Evolutionary conservation across 148 eudicot species (phyloP).

Genomic region (Arbutus unedo): DNA sequence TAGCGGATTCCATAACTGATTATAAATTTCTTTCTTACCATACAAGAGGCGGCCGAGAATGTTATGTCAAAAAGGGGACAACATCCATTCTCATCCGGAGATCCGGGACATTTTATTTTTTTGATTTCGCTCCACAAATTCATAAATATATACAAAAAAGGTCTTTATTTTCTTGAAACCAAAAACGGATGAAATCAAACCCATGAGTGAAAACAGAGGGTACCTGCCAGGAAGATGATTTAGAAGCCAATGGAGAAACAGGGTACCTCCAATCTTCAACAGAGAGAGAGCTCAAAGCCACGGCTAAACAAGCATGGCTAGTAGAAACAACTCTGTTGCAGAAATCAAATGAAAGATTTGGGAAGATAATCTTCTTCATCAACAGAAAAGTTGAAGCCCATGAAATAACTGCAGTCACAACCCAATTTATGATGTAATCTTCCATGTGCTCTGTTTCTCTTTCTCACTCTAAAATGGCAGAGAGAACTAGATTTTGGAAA

Average conservation of each 20-base stretch:
- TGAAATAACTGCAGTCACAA: conserved; percentile 48
- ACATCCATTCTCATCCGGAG: too few relatives aligned
- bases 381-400: conserved; percentile 58
- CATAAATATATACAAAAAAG: neutral
- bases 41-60: neutral
- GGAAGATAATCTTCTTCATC: conserved; percentile 41
- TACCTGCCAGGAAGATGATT: conserved; percentile 71
- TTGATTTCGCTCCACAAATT: too few relatives aligned
- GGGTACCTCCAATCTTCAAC: conserved; percentile 85
- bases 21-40: too few relatives aligned
- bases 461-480: neutral
- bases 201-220: neutral
- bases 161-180: neutral
- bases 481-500: neutral
- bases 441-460: conserved; percentile 42
- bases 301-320: conserved; percentile 60
- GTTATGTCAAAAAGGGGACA: too few relatives aligned
- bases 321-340: conserved; percentile 80
- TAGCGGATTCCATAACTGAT: too few relatives aligned
- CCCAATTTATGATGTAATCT: conserved; percentile 38
- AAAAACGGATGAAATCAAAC: neutral
- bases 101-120: too few relatives aligned
- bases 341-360: conserved; percentile 66
- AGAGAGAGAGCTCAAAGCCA: conserved; percentile 48
- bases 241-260: conserved; percentile 70